Conservation (phyloP, 352 stramenopile species). For the Globisporangium irregulare region DNA sequence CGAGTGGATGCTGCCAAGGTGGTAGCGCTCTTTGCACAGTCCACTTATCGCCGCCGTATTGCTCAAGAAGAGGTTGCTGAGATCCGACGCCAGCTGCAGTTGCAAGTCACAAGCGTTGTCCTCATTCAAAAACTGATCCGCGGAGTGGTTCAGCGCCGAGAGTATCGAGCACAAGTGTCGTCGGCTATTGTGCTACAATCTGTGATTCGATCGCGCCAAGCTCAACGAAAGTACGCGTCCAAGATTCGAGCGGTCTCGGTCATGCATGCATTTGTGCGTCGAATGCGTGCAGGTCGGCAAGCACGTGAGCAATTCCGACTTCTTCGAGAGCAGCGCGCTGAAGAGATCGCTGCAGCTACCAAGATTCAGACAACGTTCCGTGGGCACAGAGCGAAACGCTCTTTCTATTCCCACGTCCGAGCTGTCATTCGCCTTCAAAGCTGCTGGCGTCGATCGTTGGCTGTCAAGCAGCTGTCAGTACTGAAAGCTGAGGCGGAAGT, state of each 20-base stretch:
- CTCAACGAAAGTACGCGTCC: conserved; percentile 23
- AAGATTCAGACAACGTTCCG: conserved; percentile 28
- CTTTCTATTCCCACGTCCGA: conserved; percentile 17
- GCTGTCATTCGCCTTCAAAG: conserved; percentile 32
- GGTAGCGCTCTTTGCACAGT: conserved; percentile 36
- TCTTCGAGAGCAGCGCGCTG: neutral
- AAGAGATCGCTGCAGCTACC: conserved; percentile 20
- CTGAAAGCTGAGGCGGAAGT: conserved; percentile 19
- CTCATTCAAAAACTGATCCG: conserved; percentile 42
- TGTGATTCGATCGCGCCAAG: conserved; percentile 29
- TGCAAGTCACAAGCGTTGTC: conserved; percentile 26
- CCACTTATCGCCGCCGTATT: conserved; percentile 29
- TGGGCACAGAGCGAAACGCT: conserved; percentile 10
- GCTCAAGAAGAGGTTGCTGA: conserved; percentile 27
- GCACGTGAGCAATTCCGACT: conserved; percentile 7
- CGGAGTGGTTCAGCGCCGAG: conserved; percentile 29
- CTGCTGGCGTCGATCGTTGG: conserved; percentile 25
- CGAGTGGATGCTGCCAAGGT: conserved; percentile 23
- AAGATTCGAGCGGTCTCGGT: conserved; percentile 23
- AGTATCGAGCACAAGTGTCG: conserved; percentile 27
- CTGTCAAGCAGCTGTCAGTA: conserved; percentile 14
- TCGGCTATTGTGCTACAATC: conserved; percentile 38
- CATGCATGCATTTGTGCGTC: conserved; percentile 33
- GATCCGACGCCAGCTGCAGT: conserved; percentile 25
- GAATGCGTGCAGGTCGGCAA: conserved; percentile 16